phyloP scores from a whole-genome alignment of 164 flowering plant genomes.

The Magnolia kwangsiensis region DNA sequence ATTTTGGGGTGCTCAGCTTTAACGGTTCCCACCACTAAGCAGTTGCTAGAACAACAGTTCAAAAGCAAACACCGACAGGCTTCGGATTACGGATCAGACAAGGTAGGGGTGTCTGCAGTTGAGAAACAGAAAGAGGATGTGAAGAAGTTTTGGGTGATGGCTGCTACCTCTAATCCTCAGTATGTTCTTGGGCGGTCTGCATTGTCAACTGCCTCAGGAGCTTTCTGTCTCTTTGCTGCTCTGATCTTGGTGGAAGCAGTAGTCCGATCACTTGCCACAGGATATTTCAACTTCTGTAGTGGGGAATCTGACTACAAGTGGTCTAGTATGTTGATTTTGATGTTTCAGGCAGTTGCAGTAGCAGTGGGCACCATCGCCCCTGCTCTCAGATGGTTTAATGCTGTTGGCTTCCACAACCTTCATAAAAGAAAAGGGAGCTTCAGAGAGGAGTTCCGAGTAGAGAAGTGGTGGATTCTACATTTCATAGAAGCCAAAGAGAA shows the following conservation, averaged over 20 bases:
- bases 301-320: conserved; percentile 63
- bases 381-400: conserved; percentile 10
- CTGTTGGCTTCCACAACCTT: background rate
- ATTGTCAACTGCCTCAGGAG: conserved; percentile 55
- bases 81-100: background rate
- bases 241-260: conserved; percentile 41
- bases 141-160: conserved; percentile 61
- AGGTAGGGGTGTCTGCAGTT: conserved; percentile 1
- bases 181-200: conserved; percentile 59
- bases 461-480: conserved; percentile 34
- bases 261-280: conserved; percentile 29
- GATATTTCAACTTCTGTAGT: conserved; percentile 34
- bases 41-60: conserved; percentile 2
- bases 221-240: conserved; percentile 43
- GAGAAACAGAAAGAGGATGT: conserved; percentile 35
- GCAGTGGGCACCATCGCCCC: conserved; percentile 5
- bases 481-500: conserved; percentile 18
- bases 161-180: conserved; percentile 58
- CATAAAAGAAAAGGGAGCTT: background rate
- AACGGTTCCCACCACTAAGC: conserved; percentile 4
- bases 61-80: background rate
- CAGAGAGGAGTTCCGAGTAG: conserved; percentile 21
- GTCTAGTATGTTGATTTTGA: conserved; percentile 22
- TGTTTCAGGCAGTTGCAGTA: conserved; percentile 1
- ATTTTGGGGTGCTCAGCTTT: conserved; percentile 8